phyloP scores from a whole-genome alignment of 1,284 basidiomycete genomes.

The Spongiforma sp. region DNA sequence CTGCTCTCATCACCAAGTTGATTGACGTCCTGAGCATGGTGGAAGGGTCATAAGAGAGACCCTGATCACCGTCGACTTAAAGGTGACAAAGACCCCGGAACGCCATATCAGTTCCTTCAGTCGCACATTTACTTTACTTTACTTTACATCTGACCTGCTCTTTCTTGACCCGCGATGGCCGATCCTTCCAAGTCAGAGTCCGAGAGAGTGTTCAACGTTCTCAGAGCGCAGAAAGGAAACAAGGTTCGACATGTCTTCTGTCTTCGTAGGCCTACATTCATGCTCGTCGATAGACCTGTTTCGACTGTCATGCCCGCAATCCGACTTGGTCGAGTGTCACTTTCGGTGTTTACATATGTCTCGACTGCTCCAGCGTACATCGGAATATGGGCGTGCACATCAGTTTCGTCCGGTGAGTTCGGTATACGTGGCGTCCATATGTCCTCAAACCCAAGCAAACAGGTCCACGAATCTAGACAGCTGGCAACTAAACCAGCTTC shows the following conservation, averaged over 20 bases:
- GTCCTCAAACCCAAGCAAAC: slow-evolving; percentile 27
- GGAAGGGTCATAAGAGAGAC: slow-evolving; percentile 11
- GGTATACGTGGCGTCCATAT: background rate
- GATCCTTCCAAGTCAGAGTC: slow-evolving; percentile 81
- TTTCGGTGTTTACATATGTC: slow-evolving; percentile 96
- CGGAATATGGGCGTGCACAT: slow-evolving; percentile 99
- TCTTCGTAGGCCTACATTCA: slow-evolving; percentile 3
- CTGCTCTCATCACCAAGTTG: slow-evolving; percentile 13
- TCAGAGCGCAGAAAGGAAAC: slow-evolving; percentile 87
- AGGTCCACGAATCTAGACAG: slow-evolving; percentile 97
- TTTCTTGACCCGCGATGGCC: slow-evolving; percentile 48
- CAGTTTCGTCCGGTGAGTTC: slow-evolving; percentile 89
- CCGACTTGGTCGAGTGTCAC: slow-evolving; percentile 98
- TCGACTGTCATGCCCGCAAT: slow-evolving; percentile 96
- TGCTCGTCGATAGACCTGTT: slow-evolving; percentile 75
- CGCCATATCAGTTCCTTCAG: slow-evolving; percentile 21
- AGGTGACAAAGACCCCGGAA: slow-evolving; percentile 17
- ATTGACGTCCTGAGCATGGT: background rate
- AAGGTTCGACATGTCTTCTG: slow-evolving; percentile 64
- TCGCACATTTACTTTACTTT: slow-evolving; percentile 7
- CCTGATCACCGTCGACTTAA: slow-evolving; percentile 14
- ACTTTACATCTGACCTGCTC: slow-evolving; percentile 12
- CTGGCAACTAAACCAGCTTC: slow-evolving; percentile 92
- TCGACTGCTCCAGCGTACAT: slow-evolving; percentile 96
- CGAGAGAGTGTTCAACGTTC: slow-evolving; percentile 76